Base-by-base conservation (phyloP, 2,329 filamentous ascomycete species). In the Pseudonectria buxi region DNA sequence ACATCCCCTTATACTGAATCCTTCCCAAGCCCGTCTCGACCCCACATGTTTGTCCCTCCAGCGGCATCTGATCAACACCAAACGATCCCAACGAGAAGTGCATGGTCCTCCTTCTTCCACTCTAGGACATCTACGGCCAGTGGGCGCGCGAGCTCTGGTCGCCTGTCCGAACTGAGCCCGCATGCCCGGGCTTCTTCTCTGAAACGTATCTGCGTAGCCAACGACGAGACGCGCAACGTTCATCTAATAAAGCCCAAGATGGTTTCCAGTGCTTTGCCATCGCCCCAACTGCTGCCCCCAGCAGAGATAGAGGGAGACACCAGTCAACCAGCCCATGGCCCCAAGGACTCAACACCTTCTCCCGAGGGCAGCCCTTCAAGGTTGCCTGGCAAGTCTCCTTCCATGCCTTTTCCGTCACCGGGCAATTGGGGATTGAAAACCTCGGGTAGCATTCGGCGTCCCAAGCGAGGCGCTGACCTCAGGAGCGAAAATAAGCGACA, bases 51-150 rank as follows among this genome's bases (percentile, higher is more conserved):
- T 32, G 43, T 54, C n/a, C 46, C 49, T 24, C 46, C 50, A 12
- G 48, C 56, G 12, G 45, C 50, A 26, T 45, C 50, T 27, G 46
- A 53, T 27, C 44, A 43, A 22, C 28, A 38, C 11, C 44, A 42
- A 10, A 37, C 40, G 41, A 44, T 45, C 32, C 33, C 32, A 33
- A 32, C 29, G 36, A 44, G 24, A 43, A 40, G 44, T 38, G 45
- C 45, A 43, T 78, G 74, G 74, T 63, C 63, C n/a, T 78, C 75
- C 0, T 78, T 74, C 47, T 77, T 78, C 49, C 74, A 78, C 49
- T 57, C 62, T 7, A 55, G 51, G 37, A 53, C 63, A 54, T 30
- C 56, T 18, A 50, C 36, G n/a, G 41, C 49, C 15, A 43, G 44
- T 26, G 39, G 46, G 29, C 48, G 48, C 24, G 30, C 40, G 31